Conservation (phyloP, 176 grass and related monocot species). For the Rhynchospora breviuscula region DNA sequence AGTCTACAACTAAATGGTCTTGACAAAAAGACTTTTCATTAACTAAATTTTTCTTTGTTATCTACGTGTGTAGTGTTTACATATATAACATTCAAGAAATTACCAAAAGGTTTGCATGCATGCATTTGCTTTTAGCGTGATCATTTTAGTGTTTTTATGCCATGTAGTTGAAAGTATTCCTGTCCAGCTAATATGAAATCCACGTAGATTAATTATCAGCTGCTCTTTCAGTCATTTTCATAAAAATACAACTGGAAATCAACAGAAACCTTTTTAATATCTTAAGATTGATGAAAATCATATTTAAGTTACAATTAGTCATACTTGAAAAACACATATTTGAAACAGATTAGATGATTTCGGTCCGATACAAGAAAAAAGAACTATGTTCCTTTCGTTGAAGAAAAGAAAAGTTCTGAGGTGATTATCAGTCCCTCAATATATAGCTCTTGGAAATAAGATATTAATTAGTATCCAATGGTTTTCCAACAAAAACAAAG, state of each 20-base stretch:
- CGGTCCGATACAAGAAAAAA: too few species aligned
- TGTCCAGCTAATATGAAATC: neutral
- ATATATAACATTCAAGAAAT: neutral
- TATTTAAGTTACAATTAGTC: too few species aligned
- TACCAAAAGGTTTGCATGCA: neutral
- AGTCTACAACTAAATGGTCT: conserved; percentile 10
- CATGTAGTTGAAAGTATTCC: neutral
- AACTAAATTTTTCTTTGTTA: neutral
- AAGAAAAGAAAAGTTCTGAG: too few species aligned
- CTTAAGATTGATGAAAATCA: too few species aligned
- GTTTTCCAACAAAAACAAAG: too few species aligned
- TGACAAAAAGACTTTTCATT: neutral
- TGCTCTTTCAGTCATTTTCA: neutral
- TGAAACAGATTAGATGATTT: too few species aligned
- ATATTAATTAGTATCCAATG: too few species aligned
- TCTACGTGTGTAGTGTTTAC: neutral
- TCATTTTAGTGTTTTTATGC: neutral
- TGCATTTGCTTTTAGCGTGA: neutral
- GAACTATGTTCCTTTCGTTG: too few species aligned
- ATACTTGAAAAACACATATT: too few species aligned
- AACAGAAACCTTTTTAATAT: neutral
- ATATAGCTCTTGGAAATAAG: too few species aligned
- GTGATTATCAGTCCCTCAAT: too few species aligned
- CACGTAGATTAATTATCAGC: neutral
- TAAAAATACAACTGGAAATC: neutral